These are phyloP conservation scores for Ramalina intermedia DNA, from an alignment of 495 filamentous ascomycete genomes.

Conservation along the genomic window DNA sequence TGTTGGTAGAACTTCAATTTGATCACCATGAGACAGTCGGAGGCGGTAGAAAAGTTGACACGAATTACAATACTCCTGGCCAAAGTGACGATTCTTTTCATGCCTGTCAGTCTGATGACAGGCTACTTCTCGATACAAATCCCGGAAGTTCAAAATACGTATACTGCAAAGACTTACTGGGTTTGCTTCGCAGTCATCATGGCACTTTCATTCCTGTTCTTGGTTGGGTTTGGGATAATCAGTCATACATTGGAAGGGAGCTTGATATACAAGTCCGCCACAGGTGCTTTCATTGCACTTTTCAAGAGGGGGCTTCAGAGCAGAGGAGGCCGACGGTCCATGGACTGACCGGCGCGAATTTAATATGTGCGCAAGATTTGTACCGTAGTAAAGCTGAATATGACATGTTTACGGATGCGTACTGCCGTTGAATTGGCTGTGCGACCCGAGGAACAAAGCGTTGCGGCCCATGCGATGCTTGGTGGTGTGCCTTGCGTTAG, in stretches of 20 bases:
- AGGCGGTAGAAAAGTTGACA: conserved; percentile 63
- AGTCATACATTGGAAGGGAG: conserved; percentile 38
- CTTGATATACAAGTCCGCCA: conserved; percentile 33
- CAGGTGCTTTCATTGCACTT: conserved; percentile 23
- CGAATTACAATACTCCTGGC: conserved; percentile 69
- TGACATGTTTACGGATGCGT: too few relatives aligned
- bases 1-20: conserved; percentile 64
- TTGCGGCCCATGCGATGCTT: neutral
- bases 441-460: neutral
- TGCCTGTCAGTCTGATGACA: conserved; percentile 72
- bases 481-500: neutral
- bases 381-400: neutral
- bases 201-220: conserved; percentile 41
- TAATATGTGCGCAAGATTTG: neutral
- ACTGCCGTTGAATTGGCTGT: neutral
- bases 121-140: conserved; percentile 72
- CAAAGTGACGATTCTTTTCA: conserved; percentile 71
- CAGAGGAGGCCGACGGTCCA: neutral
- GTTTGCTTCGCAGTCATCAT: conserved; percentile 54
- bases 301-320: neutral
- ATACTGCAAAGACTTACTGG: conserved; percentile 57
- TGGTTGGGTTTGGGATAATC: conserved; percentile 33
- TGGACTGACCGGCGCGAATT: neutral
- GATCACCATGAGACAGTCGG: conserved; percentile 70
- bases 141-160: conserved; percentile 38